Percentiles rank a stretch among this genome's conserved stretches.
These are phyloP conservation scores for Beauveria scarabaeidicola DNA, from an alignment of 2,329 filamentous ascomycete genomes.

Conservation along the genomic window DNA sequence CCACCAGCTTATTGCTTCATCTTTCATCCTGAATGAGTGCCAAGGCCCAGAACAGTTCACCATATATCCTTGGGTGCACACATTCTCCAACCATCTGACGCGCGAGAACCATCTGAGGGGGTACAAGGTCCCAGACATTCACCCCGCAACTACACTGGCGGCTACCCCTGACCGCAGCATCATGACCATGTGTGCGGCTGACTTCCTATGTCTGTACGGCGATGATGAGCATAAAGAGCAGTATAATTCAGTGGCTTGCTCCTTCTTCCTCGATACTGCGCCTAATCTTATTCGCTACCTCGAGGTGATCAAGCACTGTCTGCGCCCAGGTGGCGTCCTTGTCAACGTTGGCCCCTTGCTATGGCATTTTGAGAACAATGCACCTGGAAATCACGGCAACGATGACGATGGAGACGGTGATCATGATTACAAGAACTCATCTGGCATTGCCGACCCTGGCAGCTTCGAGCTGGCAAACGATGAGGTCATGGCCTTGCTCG, in stretches of 20 bases:
- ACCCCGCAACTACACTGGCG: constrained; percentile 52
- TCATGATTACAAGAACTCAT: constrained; percentile 38
- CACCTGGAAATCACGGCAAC: constrained; percentile 47
- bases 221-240: constrained; percentile 48
- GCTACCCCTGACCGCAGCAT: constrained; percentile 37
- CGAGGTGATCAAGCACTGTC: constrained; percentile 69
- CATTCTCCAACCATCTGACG: constrained; percentile 75
- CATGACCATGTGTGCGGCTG: constrained; percentile 90
- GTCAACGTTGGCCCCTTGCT: constrained; percentile 85
- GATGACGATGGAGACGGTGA: constrained; percentile 43
- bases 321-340: constrained; percentile 70
- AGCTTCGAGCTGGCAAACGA: constrained; percentile 85
- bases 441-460: constrained; percentile 79
- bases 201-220: constrained; percentile 83
- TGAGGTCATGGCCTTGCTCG: constrained; percentile 71
- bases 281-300: constrained; percentile 89
- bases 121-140: constrained; percentile 72
- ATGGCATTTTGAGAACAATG: constrained; percentile 87
- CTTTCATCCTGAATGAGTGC: constrained; percentile 65
- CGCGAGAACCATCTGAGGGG: constrained; percentile 66
- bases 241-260: constrained; percentile 78
- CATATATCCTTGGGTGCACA: constrained; percentile 78
- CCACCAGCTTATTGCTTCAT: constrained; percentile 85
- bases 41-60: constrained; percentile 52
- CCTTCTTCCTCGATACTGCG: constrained; percentile 97